Base-by-base conservation (phyloP, 305 asterid genomes). In the Rubia balearica region DNA sequence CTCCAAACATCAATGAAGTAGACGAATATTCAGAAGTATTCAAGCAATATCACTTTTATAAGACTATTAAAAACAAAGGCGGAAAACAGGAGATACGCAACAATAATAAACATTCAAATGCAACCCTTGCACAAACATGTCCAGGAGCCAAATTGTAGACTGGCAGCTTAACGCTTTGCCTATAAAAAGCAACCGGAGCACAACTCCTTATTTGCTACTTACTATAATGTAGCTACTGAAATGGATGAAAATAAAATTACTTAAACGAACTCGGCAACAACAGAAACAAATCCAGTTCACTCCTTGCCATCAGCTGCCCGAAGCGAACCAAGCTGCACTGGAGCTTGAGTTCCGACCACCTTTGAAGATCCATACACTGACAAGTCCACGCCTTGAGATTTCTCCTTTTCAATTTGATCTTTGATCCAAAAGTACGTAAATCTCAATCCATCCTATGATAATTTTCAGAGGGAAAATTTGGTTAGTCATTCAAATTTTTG, bases 261-360 rank as follows among this genome's bases (percentile, higher is more conserved):
- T 33, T 33, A 33, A 1, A 49, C 56, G 16, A 17, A 49, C 21
- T 49, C 2, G 17, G 27, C 3, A 0, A 27, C 10, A 14, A 6
- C 22, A 17, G 12, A 63, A 63, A 38, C n/a, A 1, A 65, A 42
- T 21, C 36, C 38, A 42, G 7, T 69, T 86, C 82, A 88, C 78
- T 92, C 98, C 73, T 88, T 92, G 74, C 96, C 98, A 85, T 92
- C 96, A 67, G 91, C 98, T 73, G 96, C 96, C 6, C 96, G 95
- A 33, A 92, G 98, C 27, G 96, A 90, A n/a, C 98, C 96, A 2
- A 92, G 96, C 69, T 90, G 91, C 73, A 90, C 96, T 0, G 98
- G 98, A 48, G 98, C 98, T 76, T 88, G 98, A 19, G 98, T 92
- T 60, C 96, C 89, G 55, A 92, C 96, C 7, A 92, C 96, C 76